Base-by-base conservation (phyloP, 257 asterid species). In the Solanum ossicruentum region DNA sequence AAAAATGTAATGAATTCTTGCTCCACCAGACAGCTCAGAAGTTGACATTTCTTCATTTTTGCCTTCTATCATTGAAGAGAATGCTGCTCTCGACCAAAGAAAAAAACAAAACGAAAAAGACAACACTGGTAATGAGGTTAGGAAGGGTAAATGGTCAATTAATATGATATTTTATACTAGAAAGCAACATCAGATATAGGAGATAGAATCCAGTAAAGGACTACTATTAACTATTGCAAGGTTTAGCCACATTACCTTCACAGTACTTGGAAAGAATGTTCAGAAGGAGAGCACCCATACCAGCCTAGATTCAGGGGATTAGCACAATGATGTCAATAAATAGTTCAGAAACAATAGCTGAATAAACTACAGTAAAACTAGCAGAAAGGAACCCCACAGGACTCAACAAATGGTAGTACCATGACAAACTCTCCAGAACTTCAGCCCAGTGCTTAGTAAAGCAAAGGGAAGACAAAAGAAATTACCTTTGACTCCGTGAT, bases 1-100 rank as follows among this genome's bases (percentile, higher is more conserved):
- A 87, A 97, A 97, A 83, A 97, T 97, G 90, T 94, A 94, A 92
- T 95, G 99, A 83, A 97, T 93, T 90, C 99, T 92, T 83, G 99
- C 98, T 84, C 99, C 99, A 83, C 99, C 99, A 88, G 97, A 94
- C 84, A 97, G 90, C 93, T 97, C 98, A 57, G 92, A 85, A 41
- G 99, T 97, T 85, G 96, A 93, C 98, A 95, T 92, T 84, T 92
- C 99, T 90, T 93, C 98, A 90, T 91, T 89, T 87, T 92, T 97
- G 13, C 99, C 99, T 84, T 97, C 99, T 70, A 97, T 91, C 98
- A 95, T 89, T 26, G 98, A 91, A 86, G 95, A 91, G 92, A 94
- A 92, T 81, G 97, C 99, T 97, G 97, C 87, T 90, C 86, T 13
- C 58, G 7, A 60, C 23, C 84, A 45, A 8, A 8, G 26, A 43